Percentiles rank a stretch among this genome's conserved stretches.
Evolutionary conservation across 2,329 filamentous ascomycete species (phyloP).

Genomic region (Colletotrichum sp.): DNA sequence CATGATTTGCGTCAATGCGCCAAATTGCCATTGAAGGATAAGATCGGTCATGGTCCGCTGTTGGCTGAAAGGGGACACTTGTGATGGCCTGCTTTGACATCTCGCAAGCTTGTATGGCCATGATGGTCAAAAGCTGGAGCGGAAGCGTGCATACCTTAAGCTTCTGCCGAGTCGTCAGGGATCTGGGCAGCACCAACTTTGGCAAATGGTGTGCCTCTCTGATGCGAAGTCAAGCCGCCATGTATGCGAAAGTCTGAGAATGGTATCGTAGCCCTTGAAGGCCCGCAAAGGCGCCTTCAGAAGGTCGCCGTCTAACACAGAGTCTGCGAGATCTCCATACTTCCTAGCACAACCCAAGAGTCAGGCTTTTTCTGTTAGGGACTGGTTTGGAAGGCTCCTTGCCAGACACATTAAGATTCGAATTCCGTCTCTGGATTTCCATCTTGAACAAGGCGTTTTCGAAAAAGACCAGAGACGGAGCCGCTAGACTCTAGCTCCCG

Average conservation of each 20-base stretch:
- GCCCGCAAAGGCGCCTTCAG: background rate
- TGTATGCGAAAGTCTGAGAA: background rate
- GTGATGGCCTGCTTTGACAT: background rate
- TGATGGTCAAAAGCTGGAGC: background rate
- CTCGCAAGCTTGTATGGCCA: background rate
- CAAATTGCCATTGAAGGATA: background rate
- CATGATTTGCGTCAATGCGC: background rate
- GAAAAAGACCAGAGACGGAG: background rate
- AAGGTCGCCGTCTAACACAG: background rate
- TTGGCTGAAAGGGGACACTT: background rate
- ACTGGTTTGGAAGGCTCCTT: fast-evolving
- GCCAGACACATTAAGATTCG: background rate
- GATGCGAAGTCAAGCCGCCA: background rate
- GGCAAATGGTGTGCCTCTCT: background rate
- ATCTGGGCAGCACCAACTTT: background rate
- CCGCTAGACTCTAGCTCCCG: background rate
- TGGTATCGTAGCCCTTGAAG: background rate
- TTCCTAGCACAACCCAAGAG: background rate
- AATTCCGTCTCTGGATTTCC: background rate
- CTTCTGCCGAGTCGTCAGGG: background rate
- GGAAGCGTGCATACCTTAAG: background rate
- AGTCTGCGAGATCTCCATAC: background rate
- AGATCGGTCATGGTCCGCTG: background rate
- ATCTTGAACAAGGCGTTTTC: background rate
- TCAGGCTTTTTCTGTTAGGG: background rate